Evolutionary conservation across 371 early-diverging fungal species (phyloP).

Genomic region (Funneliformis caledonium): DNA sequence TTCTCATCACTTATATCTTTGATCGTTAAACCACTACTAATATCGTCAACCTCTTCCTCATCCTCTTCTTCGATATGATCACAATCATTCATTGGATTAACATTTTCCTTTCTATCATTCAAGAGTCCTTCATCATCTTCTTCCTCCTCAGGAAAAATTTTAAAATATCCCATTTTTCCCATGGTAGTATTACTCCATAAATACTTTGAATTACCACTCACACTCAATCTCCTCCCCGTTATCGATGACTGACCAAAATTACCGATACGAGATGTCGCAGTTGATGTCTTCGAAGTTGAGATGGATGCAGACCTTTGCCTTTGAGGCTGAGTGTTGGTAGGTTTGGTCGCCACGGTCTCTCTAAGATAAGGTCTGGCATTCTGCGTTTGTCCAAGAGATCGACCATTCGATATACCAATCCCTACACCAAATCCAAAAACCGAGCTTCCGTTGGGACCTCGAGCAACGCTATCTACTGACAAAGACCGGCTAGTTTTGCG

Average conservation of each 20-base stretch:
- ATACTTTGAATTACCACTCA: background rate
- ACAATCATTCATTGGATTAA: background rate
- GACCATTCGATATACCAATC: constrained; percentile 9
- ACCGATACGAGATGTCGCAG: background rate
- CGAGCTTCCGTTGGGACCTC: background rate
- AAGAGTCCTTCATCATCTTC: background rate
- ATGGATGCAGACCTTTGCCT: background rate
- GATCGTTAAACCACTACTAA: background rate
- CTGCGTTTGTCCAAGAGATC: constrained; percentile 4
- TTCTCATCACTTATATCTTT: background rate
- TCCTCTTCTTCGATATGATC: constrained; percentile 25
- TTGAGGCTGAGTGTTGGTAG: background rate
- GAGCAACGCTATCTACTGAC: constrained; percentile 28
- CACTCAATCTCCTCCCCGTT: background rate
- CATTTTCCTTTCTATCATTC: background rate
- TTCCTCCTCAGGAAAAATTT: constrained; percentile 16
- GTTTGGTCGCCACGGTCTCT: background rate
- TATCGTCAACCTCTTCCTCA: background rate
- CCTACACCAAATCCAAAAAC: background rate
- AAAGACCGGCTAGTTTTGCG: constrained; percentile 34
- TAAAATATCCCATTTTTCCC: constrained; percentile 31
- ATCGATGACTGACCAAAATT: background rate
- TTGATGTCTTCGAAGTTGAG: constrained; percentile 1
- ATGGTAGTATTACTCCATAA: constrained; percentile 13
- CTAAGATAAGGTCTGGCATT: background rate